A percentile compares a stretch with the other conserved stretches of the same genome.
phyloP scores from a whole-genome alignment of 2,329 filamentous ascomycete genomes.

The Sporothrix curviconia region DNA sequence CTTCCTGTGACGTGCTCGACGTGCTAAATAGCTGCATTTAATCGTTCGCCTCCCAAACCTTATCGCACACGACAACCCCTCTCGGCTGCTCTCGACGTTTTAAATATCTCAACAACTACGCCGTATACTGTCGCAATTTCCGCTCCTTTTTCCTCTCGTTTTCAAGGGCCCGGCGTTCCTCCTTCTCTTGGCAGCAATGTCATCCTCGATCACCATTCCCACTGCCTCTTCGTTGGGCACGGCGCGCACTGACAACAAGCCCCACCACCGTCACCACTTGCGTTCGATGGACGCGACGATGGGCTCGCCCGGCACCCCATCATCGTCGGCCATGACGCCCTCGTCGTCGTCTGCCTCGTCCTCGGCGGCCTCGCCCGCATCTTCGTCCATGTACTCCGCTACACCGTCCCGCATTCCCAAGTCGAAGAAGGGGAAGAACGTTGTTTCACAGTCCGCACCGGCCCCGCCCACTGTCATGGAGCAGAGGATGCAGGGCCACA shows the following conservation, averaged over 20 bases:
- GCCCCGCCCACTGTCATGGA: constrained; percentile 35
- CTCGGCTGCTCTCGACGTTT: too few relatives aligned
- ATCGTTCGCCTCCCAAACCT: too few relatives aligned
- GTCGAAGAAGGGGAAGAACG: constrained; percentile 28
- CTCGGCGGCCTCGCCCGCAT: constrained; percentile 27
- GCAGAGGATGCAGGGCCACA: constrained; percentile 41
- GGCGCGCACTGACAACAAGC: neutral
- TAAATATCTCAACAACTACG: too few relatives aligned
- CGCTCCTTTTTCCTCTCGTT: neutral
- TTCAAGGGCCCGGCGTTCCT: neutral
- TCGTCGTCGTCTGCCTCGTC: constrained; percentile 14
- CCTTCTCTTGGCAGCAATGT: constrained; percentile 39
- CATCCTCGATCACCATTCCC: constrained; percentile 65
- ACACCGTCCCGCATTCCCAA: constrained; percentile 50
- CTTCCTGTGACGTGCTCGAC: neutral
- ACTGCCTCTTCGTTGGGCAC: constrained; percentile 24
- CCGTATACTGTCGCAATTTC: constrained; percentile 12
- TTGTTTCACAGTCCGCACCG: constrained; percentile 33
- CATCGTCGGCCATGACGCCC: constrained; percentile 13
- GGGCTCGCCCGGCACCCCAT: constrained; percentile 6
- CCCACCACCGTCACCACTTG: constrained; percentile 13
- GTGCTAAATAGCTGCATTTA: neutral
- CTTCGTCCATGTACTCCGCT: constrained; percentile 42
- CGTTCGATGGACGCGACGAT: constrained; percentile 12
- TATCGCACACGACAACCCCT: too few relatives aligned